phyloP scores from a whole-genome alignment of 1,284 basidiomycete species.

The Ceratobasidium sp. region DNA sequence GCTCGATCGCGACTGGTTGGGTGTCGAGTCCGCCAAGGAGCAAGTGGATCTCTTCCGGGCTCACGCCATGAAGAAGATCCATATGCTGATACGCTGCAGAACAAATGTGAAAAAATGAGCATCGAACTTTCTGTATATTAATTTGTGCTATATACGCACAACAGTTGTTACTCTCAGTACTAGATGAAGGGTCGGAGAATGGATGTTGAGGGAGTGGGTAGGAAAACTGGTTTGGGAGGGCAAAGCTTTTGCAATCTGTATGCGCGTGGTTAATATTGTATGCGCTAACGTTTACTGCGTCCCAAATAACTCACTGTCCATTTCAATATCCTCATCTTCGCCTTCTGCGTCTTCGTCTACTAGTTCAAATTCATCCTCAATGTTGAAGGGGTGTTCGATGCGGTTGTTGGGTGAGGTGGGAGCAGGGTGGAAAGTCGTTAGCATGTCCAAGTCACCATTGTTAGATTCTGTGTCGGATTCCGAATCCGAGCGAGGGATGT shows the following conservation, averaged over 20 bases:
- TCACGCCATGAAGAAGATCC: neutral
- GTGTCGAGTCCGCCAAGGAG: neutral
- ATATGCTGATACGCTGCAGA: slow-evolving; percentile 2
- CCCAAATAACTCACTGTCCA: neutral
- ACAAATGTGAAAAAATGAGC: slow-evolving; percentile 2
- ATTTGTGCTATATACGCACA: slow-evolving; percentile 6
- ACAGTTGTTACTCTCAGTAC: neutral
- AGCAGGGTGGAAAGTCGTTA: neutral
- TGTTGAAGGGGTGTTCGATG: slow-evolving; percentile 1
- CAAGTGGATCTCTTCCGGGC: neutral
- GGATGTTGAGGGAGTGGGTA: slow-evolving; percentile 1
- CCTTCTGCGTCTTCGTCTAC: slow-evolving; percentile 1
- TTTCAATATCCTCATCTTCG: slow-evolving; percentile 5
- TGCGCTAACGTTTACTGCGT: neutral
- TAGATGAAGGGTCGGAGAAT: neutral
- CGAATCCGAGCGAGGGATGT: neutral
- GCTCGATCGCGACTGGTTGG: neutral
- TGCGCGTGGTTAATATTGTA: neutral
- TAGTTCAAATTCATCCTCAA: slow-evolving; percentile 5
- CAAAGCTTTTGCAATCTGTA: slow-evolving; percentile 2
- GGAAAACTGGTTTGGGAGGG: neutral
- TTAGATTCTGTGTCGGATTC: neutral
- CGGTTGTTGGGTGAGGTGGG: neutral
- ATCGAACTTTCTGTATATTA: neutral
- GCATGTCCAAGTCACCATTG: neutral